Evolutionary conservation across 768 basidiomycete species (phyloP).

Genomic region (Mrakia gelida): DNA sequence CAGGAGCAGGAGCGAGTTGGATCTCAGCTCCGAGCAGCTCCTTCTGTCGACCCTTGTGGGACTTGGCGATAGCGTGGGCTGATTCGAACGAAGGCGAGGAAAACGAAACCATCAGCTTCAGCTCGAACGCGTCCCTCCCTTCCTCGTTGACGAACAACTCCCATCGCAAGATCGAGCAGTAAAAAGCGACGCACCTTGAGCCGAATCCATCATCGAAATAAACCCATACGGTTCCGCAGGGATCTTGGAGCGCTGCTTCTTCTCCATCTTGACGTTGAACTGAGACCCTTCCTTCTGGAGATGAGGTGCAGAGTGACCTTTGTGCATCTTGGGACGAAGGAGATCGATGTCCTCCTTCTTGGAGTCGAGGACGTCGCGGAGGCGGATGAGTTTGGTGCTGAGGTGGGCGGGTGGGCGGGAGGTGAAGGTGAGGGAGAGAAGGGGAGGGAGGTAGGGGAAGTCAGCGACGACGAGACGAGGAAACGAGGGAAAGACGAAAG

Average conservation of each 20-base stretch:
- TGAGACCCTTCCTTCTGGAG: conserved; percentile 5
- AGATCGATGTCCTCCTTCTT: conserved; percentile 49
- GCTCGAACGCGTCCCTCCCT: no score
- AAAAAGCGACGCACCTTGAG: conserved; percentile 14
- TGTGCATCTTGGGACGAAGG: conserved; percentile 31
- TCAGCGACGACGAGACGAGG: background rate
- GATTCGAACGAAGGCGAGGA: background rate
- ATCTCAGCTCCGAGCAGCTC: conserved; percentile 43
- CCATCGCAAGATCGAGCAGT: no score
- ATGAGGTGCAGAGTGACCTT: conserved; percentile 7
- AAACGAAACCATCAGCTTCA: background rate
- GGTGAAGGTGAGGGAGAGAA: background rate
- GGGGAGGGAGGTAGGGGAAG: background rate
- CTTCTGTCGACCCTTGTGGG: conserved; percentile 43
- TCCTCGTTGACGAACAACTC: no score
- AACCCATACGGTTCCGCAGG: conserved; percentile 31
- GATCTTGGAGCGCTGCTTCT: conserved; percentile 31
- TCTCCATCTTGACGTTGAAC: conserved; percentile 8
- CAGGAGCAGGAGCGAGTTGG: conserved; percentile 44
- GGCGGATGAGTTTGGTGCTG: conserved; percentile 41
- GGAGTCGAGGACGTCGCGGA: conserved; percentile 56
- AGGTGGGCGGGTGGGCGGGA: no score
- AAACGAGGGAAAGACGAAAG: background rate
- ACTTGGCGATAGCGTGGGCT: conserved; percentile 45
- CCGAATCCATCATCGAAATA: conserved; percentile 32